Evolutionary conservation across 371 early-diverging fungal genomes (phyloP), one percentile per base, ranked within the genome.

Genomic region (Massospora cicadina): DNA sequence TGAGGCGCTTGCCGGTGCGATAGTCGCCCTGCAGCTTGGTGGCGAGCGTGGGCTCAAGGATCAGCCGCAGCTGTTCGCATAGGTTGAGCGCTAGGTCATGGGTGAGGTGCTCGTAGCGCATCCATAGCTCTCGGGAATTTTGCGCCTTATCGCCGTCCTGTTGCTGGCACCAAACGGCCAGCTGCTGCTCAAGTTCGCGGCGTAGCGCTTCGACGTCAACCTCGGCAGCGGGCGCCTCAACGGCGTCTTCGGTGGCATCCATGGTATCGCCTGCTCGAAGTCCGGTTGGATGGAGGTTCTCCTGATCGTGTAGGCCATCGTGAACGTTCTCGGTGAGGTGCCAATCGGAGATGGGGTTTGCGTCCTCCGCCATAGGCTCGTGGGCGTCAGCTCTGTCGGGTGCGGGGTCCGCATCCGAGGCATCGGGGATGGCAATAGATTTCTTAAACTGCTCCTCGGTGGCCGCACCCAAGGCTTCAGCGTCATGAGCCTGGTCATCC

Each of bases 11-110:
- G 65, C 99, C 99, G 33, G 92, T 96, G 63, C 89, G 87, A 76
- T 96, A 99, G 79, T 99, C 98, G 55, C 99, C 99, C 72, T 88
- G 90, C 66, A 99, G 86, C 72, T 95, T 93, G 31, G 91, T 89
- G 0, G 94, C 93, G 70, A 93, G 81, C 27, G 99, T 99, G 0
- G 97, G 95, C 68, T 96, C 98, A 60, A 99, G 79, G 67, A 99
- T 93, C 65, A 95, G 80, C 21, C 96, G 87, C 54, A 99, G 81
- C 68, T 96, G 92, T 74, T 98, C 97, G 68, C 91, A 90, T 10
- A 98, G 80, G 29, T 86, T 78, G 70, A 91, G 83, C 1, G 98
- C 85, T 33, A 93, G 80, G 66, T 94, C 90, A 67, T 89, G 86
- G 1, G 90, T 91, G 63, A 91, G 71, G n/a, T 81, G 79, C 67